Conservation (phyloP, 2,329 filamentous ascomycete genomes). For the Leptographium flavum region DNA sequence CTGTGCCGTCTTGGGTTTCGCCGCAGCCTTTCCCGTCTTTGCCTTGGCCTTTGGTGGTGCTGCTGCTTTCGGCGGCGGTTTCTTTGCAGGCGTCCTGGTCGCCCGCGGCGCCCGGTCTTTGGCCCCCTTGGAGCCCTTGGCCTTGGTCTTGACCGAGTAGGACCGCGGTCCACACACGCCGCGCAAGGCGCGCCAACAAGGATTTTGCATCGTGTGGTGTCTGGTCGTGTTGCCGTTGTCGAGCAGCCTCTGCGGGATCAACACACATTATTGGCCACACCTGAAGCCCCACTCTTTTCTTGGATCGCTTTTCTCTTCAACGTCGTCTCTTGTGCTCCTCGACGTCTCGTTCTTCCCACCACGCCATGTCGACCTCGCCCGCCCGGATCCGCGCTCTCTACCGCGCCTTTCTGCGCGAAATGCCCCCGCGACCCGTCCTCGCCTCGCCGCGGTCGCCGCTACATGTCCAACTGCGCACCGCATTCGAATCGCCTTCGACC, state of each 20-base stretch:
- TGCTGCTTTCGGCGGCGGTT: not conserved
- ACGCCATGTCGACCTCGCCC: not conserved
- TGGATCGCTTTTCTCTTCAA: not conserved
- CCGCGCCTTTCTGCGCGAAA: slow-evolving; percentile 75
- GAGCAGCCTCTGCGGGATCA: too few relatives aligned
- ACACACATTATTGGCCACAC: too few relatives aligned
- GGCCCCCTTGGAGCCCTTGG: too few relatives aligned
- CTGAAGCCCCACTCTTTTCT: too few relatives aligned
- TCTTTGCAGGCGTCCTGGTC: not conserved
- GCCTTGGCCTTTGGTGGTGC: too few relatives aligned
- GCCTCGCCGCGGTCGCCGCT: slow-evolving; percentile 48
- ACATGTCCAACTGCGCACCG: slow-evolving; percentile 52
- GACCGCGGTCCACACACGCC: too few relatives aligned
- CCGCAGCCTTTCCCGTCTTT: not conserved
- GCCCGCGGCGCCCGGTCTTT: not conserved
- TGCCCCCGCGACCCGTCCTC: slow-evolving; percentile 54
- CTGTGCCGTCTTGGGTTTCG: not conserved
- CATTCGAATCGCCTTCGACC: slow-evolving; percentile 30
- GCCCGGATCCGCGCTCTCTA: slow-evolving; percentile 59
- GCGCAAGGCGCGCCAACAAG: too few relatives aligned
- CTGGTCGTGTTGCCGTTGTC: too few relatives aligned
- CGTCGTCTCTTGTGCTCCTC: not conserved
- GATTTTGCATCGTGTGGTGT: too few relatives aligned
- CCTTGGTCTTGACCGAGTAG: too few relatives aligned
- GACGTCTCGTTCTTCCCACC: not conserved